Evolutionary conservation across 2,329 filamentous ascomycete genomes (phyloP), one percentile per base, ranked within the genome.

Genomic region (Lachnellula subtilissima): DNA sequence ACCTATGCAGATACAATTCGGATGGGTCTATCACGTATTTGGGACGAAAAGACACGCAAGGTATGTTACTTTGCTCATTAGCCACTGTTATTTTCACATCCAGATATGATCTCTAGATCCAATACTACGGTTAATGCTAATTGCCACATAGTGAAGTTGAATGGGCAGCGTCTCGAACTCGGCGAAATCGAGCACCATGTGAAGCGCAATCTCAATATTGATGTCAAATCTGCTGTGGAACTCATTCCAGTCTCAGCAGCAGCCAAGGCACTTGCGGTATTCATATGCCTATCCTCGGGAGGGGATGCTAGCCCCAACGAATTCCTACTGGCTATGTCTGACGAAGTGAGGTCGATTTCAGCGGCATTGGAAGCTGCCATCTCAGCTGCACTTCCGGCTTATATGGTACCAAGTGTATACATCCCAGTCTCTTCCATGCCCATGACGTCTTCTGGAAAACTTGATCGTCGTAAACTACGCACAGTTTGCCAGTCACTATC

Each of bases 91-190:
- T 9, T 28, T 28, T 28, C 28, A 28, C 8, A 28, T 32, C 28
- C 28, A 3, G 11, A 32, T 32, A 11, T 9, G 28, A 28, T 9
- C 9, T 28, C 7, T 28, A 28, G 28, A 28, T 28, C 8, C 28
- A 28, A 28, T 28, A 9, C 28, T 28, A 8, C 28, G 28, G 1
- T 12, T 4, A 12, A 32, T 32, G 3, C 28, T 32, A 32, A 32
- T 8, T 32, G 9, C 28, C 9, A 32, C 3, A 32, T 15, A 48
- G 78, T 86, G 53, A 87, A 87, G 65, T 72, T 87, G 17, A 77
- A 83, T 40, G 84, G 84, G 1, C 84, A 87, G 64, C 73, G 84
- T 43, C 73, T 87, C 5, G 84, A 87, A 62, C 80, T 86, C 57
- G 80, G 78, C n/a, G 84, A 87, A 67, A 85, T 87, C 37, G 61